Evolutionary conservation across 228 moss, liverwort and hornwort genomes (phyloP).

Genomic region (Sphagnum magellanicum): DNA sequence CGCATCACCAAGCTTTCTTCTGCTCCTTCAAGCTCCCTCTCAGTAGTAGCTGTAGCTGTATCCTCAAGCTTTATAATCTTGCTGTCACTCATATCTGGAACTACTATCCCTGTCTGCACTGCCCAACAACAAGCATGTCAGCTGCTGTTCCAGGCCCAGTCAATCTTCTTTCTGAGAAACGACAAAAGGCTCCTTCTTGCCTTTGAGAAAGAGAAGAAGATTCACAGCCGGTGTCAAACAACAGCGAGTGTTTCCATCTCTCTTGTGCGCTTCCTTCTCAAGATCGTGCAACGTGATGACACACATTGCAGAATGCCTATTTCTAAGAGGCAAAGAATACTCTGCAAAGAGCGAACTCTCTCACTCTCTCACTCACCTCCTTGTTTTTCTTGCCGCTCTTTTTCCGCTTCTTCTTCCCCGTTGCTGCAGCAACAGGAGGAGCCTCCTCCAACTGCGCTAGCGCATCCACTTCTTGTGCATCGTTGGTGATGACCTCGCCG

Average conservation of each 20-base stretch:
- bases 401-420: conserved; percentile 26
- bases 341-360: not conserved
- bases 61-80: conserved; percentile 22
- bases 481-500: conserved; percentile 8
- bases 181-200: not conserved
- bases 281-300: not conserved
- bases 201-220: not conserved
- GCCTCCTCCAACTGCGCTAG: conserved; percentile 16
- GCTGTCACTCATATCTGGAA: conserved; percentile 11
- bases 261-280: too few relatives aligned
- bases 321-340: not conserved
- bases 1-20: conserved; percentile 87
- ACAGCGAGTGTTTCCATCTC: not conserved
- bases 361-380: conserved; percentile 2
- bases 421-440: conserved; percentile 3
- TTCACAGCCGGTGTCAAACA: not conserved
- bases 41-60: conserved; percentile 2
- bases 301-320: not conserved
- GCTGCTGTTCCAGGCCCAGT: conserved; percentile 1
- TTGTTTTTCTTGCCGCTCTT: conserved; percentile 25
- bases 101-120: conserved; percentile 25
- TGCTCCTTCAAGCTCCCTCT: conserved; percentile 39
- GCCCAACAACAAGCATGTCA: conserved; percentile 10
- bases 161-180: not conserved
- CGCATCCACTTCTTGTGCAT: conserved; percentile 3